Evolutionary conservation across 192 early-diverging fungal genomes (phyloP).

Genomic region (Gonapodya sp.): DNA sequence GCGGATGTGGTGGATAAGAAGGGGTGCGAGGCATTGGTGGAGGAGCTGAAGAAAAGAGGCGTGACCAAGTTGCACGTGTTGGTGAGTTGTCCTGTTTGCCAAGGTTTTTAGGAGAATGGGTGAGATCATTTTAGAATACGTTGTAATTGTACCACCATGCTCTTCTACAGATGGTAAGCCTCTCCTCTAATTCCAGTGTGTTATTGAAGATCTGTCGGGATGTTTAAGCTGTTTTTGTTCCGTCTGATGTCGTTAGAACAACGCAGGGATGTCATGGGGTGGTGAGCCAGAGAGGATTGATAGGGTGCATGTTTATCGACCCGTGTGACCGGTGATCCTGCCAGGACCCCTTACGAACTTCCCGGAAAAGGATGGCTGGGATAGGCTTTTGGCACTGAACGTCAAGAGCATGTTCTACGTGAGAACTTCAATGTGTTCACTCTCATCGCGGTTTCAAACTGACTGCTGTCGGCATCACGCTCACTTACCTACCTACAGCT

Average conservation of each 20-base stretch:
- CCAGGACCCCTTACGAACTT: background rate
- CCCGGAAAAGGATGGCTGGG: slow-evolving; percentile 41
- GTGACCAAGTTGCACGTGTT: slow-evolving; percentile 7
- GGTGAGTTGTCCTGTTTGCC: slow-evolving; percentile 31
- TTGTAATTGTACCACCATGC: too few species aligned
- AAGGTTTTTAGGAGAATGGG: too few species aligned
- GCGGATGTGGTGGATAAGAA: background rate
- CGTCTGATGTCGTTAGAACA: slow-evolving; percentile 12
- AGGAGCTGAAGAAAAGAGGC: slow-evolving; percentile 12
- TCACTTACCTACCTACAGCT: background rate
- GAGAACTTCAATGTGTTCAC: slow-evolving; percentile 40
- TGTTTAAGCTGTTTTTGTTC: slow-evolving; percentile 8
- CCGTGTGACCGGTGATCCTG: too few species aligned
- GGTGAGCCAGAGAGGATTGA: slow-evolving; percentile 24
- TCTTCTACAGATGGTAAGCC: too few species aligned
- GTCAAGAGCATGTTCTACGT: slow-evolving; percentile 72
- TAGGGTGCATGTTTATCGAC: too few species aligned
- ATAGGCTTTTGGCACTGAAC: slow-evolving; percentile 70
- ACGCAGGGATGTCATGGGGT: slow-evolving; percentile 41
- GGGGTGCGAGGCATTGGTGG: background rate
- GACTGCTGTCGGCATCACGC: background rate
- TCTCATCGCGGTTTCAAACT: background rate
- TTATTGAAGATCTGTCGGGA: background rate
- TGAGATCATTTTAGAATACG: too few species aligned
- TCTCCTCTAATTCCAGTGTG: background rate